These are phyloP conservation scores for Entamoeba invadens DNA, from an alignment of 208 protist genomes.

Conservation along the genomic window DNA sequence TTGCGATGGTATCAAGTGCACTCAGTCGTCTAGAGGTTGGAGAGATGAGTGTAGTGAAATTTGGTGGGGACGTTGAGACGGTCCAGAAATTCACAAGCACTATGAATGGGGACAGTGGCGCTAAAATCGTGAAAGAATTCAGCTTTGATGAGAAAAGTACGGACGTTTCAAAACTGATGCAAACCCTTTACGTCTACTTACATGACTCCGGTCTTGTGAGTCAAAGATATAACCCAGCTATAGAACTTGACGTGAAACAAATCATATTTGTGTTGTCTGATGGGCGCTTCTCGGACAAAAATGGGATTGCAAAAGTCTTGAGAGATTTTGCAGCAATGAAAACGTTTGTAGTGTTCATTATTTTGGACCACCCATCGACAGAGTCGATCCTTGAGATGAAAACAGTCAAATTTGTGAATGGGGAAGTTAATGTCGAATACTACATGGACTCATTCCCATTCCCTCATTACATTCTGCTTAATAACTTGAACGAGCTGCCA, in stretches of 20 bases:
- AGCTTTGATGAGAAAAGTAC: background rate
- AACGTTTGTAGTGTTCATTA: conserved; percentile 24
- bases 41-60: background rate
- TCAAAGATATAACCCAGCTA: background rate
- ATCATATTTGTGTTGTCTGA: conserved; percentile 7
- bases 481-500: conserved; percentile 77
- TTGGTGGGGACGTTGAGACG: background rate
- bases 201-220: background rate
- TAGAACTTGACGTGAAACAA: background rate
- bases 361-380: conserved; percentile 12
- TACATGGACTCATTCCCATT: conserved; percentile 98
- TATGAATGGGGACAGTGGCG: background rate
- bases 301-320: conserved; percentile 5
- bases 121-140: background rate
- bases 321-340: conserved; percentile 3
- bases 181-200: background rate
- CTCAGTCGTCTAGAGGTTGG: background rate
- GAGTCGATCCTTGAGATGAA: conserved; percentile 28
- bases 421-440: conserved; percentile 57
- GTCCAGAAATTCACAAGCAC: background rate
- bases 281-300: conserved; percentile 7
- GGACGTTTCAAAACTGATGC: background rate
- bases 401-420: conserved; percentile 31
- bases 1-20: background rate
- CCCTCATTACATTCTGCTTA: conserved; percentile 92